Base-by-base conservation (phyloP, 163 green algal genomes). In the Chloromonas sp. region DNA sequence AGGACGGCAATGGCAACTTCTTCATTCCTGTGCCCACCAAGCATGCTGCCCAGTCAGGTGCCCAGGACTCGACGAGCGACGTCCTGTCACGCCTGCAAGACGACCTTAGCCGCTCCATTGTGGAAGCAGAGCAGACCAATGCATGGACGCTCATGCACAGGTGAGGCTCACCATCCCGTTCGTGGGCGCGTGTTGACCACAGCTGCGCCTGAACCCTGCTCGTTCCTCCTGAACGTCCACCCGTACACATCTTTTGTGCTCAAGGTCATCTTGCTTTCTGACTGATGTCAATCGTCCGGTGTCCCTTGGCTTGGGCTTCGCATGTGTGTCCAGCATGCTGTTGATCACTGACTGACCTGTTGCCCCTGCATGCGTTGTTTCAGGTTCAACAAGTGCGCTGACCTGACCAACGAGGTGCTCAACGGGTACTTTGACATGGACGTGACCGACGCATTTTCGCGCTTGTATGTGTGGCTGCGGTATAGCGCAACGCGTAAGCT, bases 101-200 rank as follows among this genome's bases (percentile, higher is more conserved):
- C 81, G 87, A 92, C 62, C 85, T 96, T 58, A 87, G 87, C 82
- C 86, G 89, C 70, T 82, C 82, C 61, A 97, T 99, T 82, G 90
- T 97, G 2, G 95, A 98, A 60, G 88, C 86, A 11, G 96, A 98
- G 91, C 94, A 94, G 81, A 91, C 85, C 61, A 87, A 81, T 79
- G 87, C 89, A 66, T 98, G 96, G 96, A 98, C 96, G 2, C 94
- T 99, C 78, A 99, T 99, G 96, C 96, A 99, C 93, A 91, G 93
- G 81, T 95, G 77, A 76, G 66, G 66, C 11, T 76, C 8, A 76
- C 8, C 8, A n/a, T 8, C 8, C 8, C 8, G 8, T n/a, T 76
- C 66, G 11, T n/a, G 66, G 66, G 66, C 66, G 36, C 36, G 36
- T 36, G 36, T 36, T 36, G 36, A 36, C 36, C 36, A 36, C 36